Percentiles rank a stretch among this genome's conserved stretches.
phyloP scores from a whole-genome alignment of 768 basidiomycete genomes.

The Pisolithus marmoratus region DNA sequence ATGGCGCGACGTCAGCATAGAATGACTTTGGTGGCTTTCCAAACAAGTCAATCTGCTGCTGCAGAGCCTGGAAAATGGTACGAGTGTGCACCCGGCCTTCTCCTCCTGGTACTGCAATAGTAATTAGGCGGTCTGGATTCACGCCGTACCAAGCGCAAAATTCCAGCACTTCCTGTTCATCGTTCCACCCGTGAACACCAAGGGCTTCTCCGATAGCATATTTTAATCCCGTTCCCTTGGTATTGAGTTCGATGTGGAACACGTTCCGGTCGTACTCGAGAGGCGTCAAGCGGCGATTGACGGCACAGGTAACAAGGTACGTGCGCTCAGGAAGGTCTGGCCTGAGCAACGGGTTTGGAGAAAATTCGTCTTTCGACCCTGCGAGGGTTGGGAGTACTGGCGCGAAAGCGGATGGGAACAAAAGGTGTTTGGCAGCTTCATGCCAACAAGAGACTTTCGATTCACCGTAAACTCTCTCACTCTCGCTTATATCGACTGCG shows the following conservation, averaged over 20 bases:
- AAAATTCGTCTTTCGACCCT: conserved; percentile 38
- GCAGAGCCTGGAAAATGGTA: conserved; percentile 91
- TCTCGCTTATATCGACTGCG: conserved; percentile 53
- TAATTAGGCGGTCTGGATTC: conserved; percentile 72
- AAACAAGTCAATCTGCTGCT: conserved; percentile 95
- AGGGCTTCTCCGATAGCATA: conserved; percentile 97
- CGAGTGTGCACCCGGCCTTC: conserved; percentile 80
- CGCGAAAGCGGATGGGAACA: conserved; percentile 80
- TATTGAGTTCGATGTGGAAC: conserved; percentile 97
- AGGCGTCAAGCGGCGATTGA: conserved; percentile 93
- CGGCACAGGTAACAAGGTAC: conserved; percentile 87
- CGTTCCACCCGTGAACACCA: conserved; percentile 97
- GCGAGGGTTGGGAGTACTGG: conserved; percentile 35
- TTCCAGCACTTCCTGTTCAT: conserved; percentile 76
- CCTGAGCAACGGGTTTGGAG: conserved; percentile 65
- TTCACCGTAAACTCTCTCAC: conserved; percentile 55
- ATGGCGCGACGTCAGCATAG: conserved; percentile 78
- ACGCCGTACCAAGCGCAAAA: conserved; percentile 93
- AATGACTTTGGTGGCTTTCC: conserved; percentile 95
- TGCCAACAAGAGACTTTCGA: conserved; percentile 70
- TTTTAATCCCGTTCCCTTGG: conserved; percentile 84
- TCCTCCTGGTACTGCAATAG: conserved; percentile 64
- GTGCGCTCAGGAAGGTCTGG: conserved; percentile 88
- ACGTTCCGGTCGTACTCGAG: conserved; percentile 96
- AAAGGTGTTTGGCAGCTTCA: conserved; percentile 78